Conservation (phyloP, 768 basidiomycete genomes). For the Trametes gibbosa region DNA sequence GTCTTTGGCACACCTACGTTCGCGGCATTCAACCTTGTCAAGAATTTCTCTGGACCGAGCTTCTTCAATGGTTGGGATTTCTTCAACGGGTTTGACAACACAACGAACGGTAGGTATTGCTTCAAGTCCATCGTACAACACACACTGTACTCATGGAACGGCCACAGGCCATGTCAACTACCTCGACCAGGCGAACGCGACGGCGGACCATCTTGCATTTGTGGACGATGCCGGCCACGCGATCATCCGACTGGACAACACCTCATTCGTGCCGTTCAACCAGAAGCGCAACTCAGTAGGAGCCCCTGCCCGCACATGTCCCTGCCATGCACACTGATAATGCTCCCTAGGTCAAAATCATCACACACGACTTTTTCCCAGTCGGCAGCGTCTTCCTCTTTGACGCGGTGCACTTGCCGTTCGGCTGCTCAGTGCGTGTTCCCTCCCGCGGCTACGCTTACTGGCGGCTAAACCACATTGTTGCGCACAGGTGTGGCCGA, state of each 20-base stretch:
- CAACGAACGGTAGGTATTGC: conserved; percentile 32
- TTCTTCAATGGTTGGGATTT: conserved; percentile 46
- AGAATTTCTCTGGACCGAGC: conserved; percentile 35
- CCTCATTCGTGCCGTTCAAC: conserved; percentile 48
- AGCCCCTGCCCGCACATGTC: background rate
- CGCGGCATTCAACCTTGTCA: conserved; percentile 11
- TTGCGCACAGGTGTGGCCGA: conserved; percentile 26
- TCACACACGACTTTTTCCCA: conserved; percentile 39
- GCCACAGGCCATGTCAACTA: conserved; percentile 66
- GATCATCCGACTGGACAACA: conserved; percentile 74
- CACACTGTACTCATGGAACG: conserved; percentile 29
- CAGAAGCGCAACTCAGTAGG: conserved; percentile 59
- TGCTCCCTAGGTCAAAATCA: conserved; percentile 39
- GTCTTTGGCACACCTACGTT: background rate
- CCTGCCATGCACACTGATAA: background rate
- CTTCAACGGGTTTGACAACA: conserved; percentile 37
- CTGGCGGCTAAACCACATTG: background rate
- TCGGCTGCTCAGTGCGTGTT: conserved; percentile 49
- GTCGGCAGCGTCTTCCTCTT: conserved; percentile 46
- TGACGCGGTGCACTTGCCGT: conserved; percentile 48
- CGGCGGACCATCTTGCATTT: conserved; percentile 51
- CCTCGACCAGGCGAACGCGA: conserved; percentile 46
- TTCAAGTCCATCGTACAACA: no score
- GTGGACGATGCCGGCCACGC: conserved; percentile 58
- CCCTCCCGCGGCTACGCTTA: background rate